phyloP scores from a whole-genome alignment of 345 rosid genomes.

The thale cress (Arabidopsis thaliana) region DNA sequence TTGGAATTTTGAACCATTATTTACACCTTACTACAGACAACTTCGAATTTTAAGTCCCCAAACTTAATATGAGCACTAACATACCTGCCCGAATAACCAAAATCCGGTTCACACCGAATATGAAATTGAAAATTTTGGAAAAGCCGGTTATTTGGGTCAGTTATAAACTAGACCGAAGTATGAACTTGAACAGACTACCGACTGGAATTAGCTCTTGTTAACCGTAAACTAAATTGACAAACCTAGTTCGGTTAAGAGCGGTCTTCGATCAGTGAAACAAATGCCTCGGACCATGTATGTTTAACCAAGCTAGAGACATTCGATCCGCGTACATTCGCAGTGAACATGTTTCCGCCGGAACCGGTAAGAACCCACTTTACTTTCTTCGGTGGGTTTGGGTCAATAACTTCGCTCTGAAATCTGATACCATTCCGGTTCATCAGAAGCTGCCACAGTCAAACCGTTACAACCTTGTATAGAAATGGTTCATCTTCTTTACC shows the following conservation, averaged over 20 bases:
- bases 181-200: slow-evolving; percentile 21
- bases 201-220: slow-evolving; percentile 14
- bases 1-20: not conserved
- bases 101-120: not conserved
- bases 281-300: slow-evolving; percentile 59
- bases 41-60: not conserved
- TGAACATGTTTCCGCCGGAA: slow-evolving; percentile 51
- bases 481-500: not conserved
- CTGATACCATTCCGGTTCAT: slow-evolving; percentile 6
- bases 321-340: slow-evolving; percentile 48
- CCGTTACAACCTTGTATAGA: not conserved
- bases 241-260: slow-evolving; percentile 17
- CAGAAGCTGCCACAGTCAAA: slow-evolving; percentile 22
- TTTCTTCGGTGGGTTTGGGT: slow-evolving; percentile 49
- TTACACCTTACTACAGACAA: slow-evolving; percentile 5
- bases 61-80: not conserved
- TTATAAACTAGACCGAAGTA: slow-evolving; percentile 17
- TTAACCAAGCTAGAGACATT: slow-evolving; percentile 49
- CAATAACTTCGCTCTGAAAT: slow-evolving; percentile 20
- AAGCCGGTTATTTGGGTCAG: slow-evolving; percentile 9
- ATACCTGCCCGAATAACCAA: not conserved
- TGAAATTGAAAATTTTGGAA: slow-evolving; percentile 13
- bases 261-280: slow-evolving; percentile 46
- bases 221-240: not conserved
- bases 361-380: slow-evolving; percentile 68